A percentile compares a stretch with the other conserved stretches of the same genome.
These are phyloP conservation scores for Colletotrichum caudatum DNA, from an alignment of 2,329 filamentous ascomycete genomes.

Conservation along the genomic window DNA sequence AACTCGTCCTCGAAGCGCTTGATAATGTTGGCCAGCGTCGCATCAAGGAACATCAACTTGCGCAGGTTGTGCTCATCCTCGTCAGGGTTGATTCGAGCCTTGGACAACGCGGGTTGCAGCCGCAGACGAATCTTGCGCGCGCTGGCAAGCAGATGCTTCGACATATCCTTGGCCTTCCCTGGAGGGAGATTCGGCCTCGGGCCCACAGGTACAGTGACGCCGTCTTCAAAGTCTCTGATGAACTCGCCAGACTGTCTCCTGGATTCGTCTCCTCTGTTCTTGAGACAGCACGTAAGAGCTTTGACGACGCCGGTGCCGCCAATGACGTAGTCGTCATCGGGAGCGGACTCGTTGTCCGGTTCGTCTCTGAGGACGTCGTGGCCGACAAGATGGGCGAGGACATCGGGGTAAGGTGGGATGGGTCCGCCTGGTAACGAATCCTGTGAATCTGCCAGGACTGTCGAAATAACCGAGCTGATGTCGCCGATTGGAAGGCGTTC, in stretches of 20 bases:
- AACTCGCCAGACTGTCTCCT: conserved; percentile 65
- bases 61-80: conserved; percentile 81
- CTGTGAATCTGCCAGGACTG: conserved; percentile 56
- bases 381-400: conserved; percentile 88
- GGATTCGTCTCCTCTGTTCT: conserved; percentile 79
- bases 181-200: conserved; percentile 53
- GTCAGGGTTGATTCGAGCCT: conserved; percentile 74
- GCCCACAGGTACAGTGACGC: conserved; percentile 55
- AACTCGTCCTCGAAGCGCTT: conserved; percentile 96
- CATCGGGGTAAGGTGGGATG: conserved; percentile 75
- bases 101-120: conserved; percentile 84
- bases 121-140: conserved; percentile 89
- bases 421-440: conserved; percentile 45
- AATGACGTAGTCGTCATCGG: conserved; percentile 95
- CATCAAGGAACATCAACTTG: conserved; percentile 87
- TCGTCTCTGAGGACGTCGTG: conserved; percentile 67
- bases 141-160: conserved; percentile 86
- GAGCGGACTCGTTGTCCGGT: conserved; percentile 75
- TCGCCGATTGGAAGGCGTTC: conserved; percentile 80
- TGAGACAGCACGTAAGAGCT: conserved; percentile 88
- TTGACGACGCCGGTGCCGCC: conserved; percentile 96
- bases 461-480: conserved; percentile 57
- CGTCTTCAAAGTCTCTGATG: conserved; percentile 64
- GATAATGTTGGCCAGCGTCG: conserved; percentile 91
- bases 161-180: conserved; percentile 89